These are phyloP conservation scores for Yamadazyma triangularis DNA, from an alignment of 1,139 yeast species.

Conservation along the genomic window DNA sequence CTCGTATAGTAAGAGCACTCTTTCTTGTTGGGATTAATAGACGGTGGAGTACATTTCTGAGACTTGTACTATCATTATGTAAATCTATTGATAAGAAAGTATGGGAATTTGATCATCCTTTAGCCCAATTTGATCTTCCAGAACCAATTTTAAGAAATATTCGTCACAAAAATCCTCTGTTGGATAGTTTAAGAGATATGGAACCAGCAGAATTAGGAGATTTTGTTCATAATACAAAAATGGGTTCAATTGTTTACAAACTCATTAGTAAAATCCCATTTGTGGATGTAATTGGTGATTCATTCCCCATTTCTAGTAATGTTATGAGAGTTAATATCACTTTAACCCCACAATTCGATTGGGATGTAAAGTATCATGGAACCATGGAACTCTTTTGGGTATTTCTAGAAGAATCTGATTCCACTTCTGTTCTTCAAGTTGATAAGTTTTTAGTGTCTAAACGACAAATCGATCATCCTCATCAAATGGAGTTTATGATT, in stretches of 20 bases:
- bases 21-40: constrained; percentile 82
- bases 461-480: constrained; percentile 50
- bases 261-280: constrained; percentile 72
- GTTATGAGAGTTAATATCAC: constrained; percentile 78
- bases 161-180: constrained; percentile 59
- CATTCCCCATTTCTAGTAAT: constrained; percentile 85
- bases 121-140: constrained; percentile 81
- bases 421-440: constrained; percentile 70
- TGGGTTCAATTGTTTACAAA: constrained; percentile 63
- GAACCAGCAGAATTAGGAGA: constrained; percentile 79
- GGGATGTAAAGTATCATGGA: constrained; percentile 85
- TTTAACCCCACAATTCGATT: constrained; percentile 70
- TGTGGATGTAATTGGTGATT: constrained; percentile 67
- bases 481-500: constrained; percentile 86
- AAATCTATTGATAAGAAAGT: constrained; percentile 78
- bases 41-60: constrained; percentile 82
- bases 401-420: constrained; percentile 81
- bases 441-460: constrained; percentile 71
- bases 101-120: constrained; percentile 92
- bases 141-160: constrained; percentile 60
- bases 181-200: constrained; percentile 73
- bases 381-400: constrained; percentile 88
- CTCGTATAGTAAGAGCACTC: constrained; percentile 87
- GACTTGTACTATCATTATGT: constrained; percentile 72
- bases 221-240: constrained; percentile 70